Conservation (phyloP, 2,329 filamentous ascomycete genomes). For the Pseudocercospora fijiensis region DNA sequence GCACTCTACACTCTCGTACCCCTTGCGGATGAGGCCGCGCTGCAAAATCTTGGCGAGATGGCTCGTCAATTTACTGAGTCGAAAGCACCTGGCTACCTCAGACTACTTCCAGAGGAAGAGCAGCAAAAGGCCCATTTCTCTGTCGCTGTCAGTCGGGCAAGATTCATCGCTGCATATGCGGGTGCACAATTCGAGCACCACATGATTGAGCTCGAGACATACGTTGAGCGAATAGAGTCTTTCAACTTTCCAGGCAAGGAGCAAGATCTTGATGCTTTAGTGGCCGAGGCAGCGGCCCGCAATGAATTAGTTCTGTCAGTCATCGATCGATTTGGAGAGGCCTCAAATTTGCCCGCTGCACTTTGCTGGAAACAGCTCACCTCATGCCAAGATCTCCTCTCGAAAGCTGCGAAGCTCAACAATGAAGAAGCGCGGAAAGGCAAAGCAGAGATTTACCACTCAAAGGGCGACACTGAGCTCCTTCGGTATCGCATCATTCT, state of each 20-base stretch:
- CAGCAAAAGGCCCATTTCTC: conserved; percentile 39
- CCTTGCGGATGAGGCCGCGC: conserved; percentile 50
- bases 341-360: conserved; percentile 27
- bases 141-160: conserved; percentile 55
- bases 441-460: conserved; percentile 53
- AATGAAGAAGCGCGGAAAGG: conserved; percentile 44
- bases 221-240: conserved; percentile 45
- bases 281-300: conserved; percentile 33
- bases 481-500: conserved; percentile 53
- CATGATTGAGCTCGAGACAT: conserved; percentile 53
- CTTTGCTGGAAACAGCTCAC: conserved; percentile 55
- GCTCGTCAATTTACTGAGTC: conserved; percentile 57
- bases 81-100: conserved; percentile 56
- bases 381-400: conserved; percentile 52
- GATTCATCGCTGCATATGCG: conserved; percentile 56
- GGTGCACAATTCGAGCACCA: conserved; percentile 57
- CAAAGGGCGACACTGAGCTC: conserved; percentile 57
- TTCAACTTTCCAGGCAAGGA: conserved; percentile 43
- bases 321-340: conserved; percentile 29
- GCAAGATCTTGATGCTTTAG: conserved; percentile 57
- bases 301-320: conserved; percentile 34
- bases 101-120: conserved; percentile 35
- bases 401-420: conserved; percentile 51
- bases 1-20: conserved; percentile 49
- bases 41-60: conserved; percentile 56